Conservation (phyloP, 2,329 filamentous ascomycete genomes). For the Nothophaeocryptopus gaeumannii region DNA sequence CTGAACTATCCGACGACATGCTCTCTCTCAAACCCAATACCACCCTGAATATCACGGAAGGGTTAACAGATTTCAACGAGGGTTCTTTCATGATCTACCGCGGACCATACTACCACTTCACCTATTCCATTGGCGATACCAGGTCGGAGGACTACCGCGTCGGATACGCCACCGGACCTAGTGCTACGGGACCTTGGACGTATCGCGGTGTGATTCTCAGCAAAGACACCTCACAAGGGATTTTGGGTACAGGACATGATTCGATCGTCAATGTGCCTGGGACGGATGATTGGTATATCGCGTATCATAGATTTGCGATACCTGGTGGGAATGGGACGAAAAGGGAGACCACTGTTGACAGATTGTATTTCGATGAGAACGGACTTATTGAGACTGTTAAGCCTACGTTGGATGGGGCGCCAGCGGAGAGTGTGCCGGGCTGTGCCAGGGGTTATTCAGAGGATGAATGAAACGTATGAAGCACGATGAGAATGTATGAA, state of each 20-base stretch:
- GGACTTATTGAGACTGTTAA: conserved; percentile 41
- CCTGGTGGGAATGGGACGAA: conserved; percentile 46
- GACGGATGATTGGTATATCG: conserved; percentile 52
- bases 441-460: too few relatives aligned
- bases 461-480: too few relatives aligned
- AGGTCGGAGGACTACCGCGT: conserved; percentile 47
- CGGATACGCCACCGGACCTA: conserved; percentile 46
- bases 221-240: conserved; percentile 42
- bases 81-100: conserved; percentile 46
- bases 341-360: conserved; percentile 46
- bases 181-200: conserved; percentile 44
- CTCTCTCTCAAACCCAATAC: conserved; percentile 42
- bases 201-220: conserved; percentile 47
- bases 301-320: conserved; percentile 50
- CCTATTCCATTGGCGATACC: conserved; percentile 51
- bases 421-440: not conserved
- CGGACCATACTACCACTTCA: conserved; percentile 48
- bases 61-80: conserved; percentile 46
- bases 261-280: conserved; percentile 48
- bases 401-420: conserved; percentile 37
- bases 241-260: conserved; percentile 48
- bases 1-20: conserved; percentile 49
- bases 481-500: too few relatives aligned
- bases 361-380: conserved; percentile 38
- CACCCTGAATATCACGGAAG: conserved; percentile 31